Evolutionary conservation across 495 filamentous ascomycete species (phyloP).

Genomic region (Penicillium psychrofluorescens): DNA sequence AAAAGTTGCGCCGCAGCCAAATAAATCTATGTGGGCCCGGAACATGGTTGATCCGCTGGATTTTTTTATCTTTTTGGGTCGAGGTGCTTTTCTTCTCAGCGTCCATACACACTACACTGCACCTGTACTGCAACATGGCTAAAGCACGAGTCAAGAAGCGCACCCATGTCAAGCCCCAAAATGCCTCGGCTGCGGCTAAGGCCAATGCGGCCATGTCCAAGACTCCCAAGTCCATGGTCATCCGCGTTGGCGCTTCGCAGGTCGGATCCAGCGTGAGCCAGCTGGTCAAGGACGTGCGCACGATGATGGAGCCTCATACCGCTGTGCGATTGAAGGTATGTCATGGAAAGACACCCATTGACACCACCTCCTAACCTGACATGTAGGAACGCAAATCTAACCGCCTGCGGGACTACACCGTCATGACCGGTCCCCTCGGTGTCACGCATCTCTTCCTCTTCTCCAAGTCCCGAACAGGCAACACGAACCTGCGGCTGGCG

Average conservation of each 20-base stretch:
- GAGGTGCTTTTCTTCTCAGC: conserved; percentile 3
- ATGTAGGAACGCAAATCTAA: conserved; percentile 79
- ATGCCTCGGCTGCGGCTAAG: conserved; percentile 47
- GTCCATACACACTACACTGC: conserved; percentile 2
- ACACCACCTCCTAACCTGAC: too few relatives aligned
- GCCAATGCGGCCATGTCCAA: conserved; percentile 43
- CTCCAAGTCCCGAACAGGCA: conserved; percentile 80
- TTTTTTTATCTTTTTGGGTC: conserved; percentile 15
- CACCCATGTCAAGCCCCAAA: conserved; percentile 68
- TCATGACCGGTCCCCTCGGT: conserved; percentile 91
- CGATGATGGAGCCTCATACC: conserved; percentile 93
- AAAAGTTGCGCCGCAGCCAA: conserved; percentile 2
- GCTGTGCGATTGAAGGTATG: conserved; percentile 67
- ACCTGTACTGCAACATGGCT: conserved; percentile 50
- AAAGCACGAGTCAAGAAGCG: conserved; percentile 80
- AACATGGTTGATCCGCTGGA: conserved; percentile 31
- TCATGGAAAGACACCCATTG: too few relatives aligned
- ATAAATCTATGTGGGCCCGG: conserved; percentile 23
- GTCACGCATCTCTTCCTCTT: conserved; percentile 94
- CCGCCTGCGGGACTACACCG: conserved; percentile 82
- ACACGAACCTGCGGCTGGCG: conserved; percentile 86
- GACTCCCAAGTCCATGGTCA: conserved; percentile 94
- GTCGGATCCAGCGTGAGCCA: conserved; percentile 88
- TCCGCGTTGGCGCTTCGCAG: conserved; percentile 89
- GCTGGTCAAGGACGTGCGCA: conserved; percentile 82